A percentile compares a stretch with the other conserved stretches of the same genome.
phyloP scores from a whole-genome alignment of 371 early-diverging fungal genomes.

The Circinella umbellata region DNA sequence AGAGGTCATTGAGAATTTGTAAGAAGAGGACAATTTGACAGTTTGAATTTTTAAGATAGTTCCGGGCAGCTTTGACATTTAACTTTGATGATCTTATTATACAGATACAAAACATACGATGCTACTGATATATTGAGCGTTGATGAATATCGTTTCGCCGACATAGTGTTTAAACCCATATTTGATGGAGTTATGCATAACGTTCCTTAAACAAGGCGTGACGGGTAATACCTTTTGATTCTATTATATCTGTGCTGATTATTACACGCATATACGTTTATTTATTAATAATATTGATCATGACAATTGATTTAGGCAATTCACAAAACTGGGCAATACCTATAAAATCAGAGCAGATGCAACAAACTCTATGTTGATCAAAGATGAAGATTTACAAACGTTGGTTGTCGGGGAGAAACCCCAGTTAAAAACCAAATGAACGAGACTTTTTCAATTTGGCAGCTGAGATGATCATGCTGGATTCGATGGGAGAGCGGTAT shows the following conservation, averaged over 20 bases:
- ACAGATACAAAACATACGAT: background rate
- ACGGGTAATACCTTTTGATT: constrained; percentile 5
- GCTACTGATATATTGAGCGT: background rate
- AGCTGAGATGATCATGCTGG: constrained; percentile 2
- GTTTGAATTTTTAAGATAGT: background rate
- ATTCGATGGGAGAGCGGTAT: background rate
- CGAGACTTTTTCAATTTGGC: constrained; percentile 4
- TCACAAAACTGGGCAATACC: background rate
- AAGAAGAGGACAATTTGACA: background rate
- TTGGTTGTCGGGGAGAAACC: background rate
- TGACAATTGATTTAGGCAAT: constrained; percentile 6
- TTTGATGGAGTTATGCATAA: background rate
- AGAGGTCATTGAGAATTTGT: background rate
- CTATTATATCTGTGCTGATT: background rate
- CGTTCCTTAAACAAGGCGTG: background rate
- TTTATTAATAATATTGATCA: background rate
- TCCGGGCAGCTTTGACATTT: background rate
- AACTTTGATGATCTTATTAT: background rate
- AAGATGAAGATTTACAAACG: background rate
- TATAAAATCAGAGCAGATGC: background rate
- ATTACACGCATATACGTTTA: too few species aligned
- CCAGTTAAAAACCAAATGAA: background rate
- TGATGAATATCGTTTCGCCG: constrained; percentile 3
- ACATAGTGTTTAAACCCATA: too few species aligned
- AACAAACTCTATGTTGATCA: background rate